Evolutionary conservation across 2,329 filamentous ascomycete genomes (phyloP).

Genomic region (Apiospora saccharicola): DNA sequence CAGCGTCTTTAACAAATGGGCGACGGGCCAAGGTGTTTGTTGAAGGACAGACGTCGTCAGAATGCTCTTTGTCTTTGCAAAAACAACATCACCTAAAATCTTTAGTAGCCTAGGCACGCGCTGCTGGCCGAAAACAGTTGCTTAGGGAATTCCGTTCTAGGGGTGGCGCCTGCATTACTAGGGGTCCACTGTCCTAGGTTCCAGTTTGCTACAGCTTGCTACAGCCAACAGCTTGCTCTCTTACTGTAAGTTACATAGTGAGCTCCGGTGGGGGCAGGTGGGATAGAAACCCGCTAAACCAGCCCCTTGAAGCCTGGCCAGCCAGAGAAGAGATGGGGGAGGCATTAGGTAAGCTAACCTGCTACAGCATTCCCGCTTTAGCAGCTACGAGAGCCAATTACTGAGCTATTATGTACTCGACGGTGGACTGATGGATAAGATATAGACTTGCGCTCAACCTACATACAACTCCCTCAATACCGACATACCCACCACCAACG

Average conservation of each 20-base stretch:
- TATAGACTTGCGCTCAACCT: slow-evolving; percentile 7
- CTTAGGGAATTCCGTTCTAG: neutral
- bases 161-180: slow-evolving; percentile 1
- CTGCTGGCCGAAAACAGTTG: slow-evolving; percentile 1
- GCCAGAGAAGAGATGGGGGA: neutral
- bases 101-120: neutral
- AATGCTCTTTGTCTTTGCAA: slow-evolving; percentile 11
- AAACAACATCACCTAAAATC: slow-evolving; percentile 5
- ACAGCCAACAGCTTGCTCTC: neutral
- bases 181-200: slow-evolving; percentile 7
- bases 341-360: slow-evolving; percentile 8
- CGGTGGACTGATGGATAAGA: slow-evolving; percentile 13
- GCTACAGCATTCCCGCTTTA: slow-evolving; percentile 11
- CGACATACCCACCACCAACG: slow-evolving; percentile 3
- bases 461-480: slow-evolving; percentile 17
- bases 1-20: neutral
- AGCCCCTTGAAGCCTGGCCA: slow-evolving; percentile 9
- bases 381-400: slow-evolving; percentile 7
- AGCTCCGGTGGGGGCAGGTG: slow-evolving; percentile 16
- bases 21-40: neutral
- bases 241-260: neutral
- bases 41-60: neutral
- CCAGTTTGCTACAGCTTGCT: neutral
- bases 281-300: slow-evolving; percentile 6
- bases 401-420: slow-evolving; percentile 4